Evolutionary conservation across 2,329 filamentous ascomycete genomes (phyloP).

Genomic region (Paraphaeosphaeria sporulosa): DNA sequence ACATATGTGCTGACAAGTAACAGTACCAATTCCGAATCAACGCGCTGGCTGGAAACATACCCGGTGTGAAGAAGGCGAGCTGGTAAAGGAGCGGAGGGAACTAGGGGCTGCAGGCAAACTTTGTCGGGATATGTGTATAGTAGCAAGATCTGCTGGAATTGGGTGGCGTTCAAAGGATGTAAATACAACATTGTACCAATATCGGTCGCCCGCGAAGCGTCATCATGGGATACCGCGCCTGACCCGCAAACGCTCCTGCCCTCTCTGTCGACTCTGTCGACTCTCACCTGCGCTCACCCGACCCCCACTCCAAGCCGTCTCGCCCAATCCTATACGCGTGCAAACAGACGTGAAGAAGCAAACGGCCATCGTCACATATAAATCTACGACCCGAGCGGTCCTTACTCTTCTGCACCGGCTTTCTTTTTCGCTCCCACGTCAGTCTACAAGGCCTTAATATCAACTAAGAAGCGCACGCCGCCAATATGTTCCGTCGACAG

Average conservation of each 20-base stretch:
- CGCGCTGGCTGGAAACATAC: slow-evolving; percentile 82
- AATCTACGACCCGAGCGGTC: neutral
- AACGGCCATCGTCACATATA: neutral
- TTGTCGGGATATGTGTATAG: slow-evolving; percentile 29
- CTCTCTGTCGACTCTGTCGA: slow-evolving; percentile 19
- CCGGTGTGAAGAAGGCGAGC: slow-evolving; percentile 94
- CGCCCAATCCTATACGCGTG: slow-evolving; percentile 9
- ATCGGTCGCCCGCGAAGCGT: slow-evolving; percentile 7
- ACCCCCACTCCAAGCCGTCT: neutral
- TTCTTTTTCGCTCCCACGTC: neutral
- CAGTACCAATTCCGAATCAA: slow-evolving; percentile 94
- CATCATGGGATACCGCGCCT: slow-evolving; percentile 1
- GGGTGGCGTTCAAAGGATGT: slow-evolving; percentile 38
- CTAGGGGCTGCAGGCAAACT: neutral
- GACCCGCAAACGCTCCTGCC: slow-evolving; percentile 17
- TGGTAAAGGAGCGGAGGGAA: slow-evolving; percentile 68
- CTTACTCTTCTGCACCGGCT: neutral
- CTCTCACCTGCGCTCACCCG: slow-evolving; percentile 17
- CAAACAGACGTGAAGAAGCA: slow-evolving; percentile 12
- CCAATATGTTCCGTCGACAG: slow-evolving; percentile 76
- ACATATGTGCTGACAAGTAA: slow-evolving; percentile 21
- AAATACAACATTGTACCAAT: slow-evolving; percentile 22
- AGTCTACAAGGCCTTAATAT: neutral
- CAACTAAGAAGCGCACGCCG: neutral
- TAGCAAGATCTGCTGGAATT: slow-evolving; percentile 33